phyloP scores from a whole-genome alignment of 306 rosid genomes.

The Castanospermum australe region DNA sequence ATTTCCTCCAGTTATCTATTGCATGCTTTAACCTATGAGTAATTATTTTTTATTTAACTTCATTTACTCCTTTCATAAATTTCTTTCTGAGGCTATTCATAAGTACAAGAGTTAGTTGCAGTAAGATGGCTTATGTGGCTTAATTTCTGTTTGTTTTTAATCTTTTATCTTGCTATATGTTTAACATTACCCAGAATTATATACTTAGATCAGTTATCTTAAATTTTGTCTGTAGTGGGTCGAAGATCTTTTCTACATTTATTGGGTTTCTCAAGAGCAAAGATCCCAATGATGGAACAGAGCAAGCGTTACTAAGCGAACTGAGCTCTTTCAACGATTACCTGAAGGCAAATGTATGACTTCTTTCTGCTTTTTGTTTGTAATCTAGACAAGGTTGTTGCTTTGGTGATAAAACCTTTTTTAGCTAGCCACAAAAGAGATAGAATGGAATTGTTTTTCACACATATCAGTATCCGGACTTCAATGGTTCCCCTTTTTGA shows the following conservation, averaged over 20 bases:
- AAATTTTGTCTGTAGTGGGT: constrained; percentile 58
- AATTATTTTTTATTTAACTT: too few species aligned
- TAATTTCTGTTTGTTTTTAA: neutral
- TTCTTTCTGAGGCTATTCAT: neutral
- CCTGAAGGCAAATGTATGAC: constrained; percentile 81
- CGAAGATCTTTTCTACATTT: constrained; percentile 86
- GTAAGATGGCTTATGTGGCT: neutral
- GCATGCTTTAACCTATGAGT: too few species aligned
- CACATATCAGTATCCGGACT: neutral
- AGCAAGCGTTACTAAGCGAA: constrained; percentile 73
- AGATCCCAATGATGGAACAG: constrained; percentile 83
- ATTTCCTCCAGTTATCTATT: neutral
- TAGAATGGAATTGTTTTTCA: neutral
- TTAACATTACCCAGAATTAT: neutral
- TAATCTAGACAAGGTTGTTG: constrained; percentile 13
- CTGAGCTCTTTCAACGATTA: constrained; percentile 74
- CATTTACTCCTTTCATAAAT: neutral
- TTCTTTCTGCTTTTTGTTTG: neutral
- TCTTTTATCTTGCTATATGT: neutral
- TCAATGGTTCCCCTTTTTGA: neutral
- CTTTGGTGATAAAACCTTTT: neutral
- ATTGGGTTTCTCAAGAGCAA: constrained; percentile 96
- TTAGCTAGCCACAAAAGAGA: neutral
- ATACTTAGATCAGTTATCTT: neutral
- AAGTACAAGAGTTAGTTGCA: neutral